Evolutionary conservation across 2,329 filamentous ascomycete species (phyloP).

Genomic region (Alternaria solani): DNA sequence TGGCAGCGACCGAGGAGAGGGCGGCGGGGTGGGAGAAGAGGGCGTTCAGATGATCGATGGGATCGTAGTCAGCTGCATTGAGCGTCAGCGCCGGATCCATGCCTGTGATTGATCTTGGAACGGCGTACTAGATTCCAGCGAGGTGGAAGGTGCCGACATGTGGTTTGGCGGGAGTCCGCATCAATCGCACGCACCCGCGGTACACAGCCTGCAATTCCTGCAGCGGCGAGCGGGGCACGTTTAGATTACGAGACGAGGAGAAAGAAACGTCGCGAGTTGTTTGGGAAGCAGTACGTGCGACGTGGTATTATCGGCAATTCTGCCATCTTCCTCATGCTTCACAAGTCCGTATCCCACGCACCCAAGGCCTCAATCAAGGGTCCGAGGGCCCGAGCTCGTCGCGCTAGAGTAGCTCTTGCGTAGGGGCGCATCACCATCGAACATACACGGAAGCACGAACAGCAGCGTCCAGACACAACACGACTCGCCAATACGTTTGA

Average conservation of each 20-base stretch:
- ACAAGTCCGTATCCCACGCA: conserved; percentile 8
- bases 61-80: conserved; percentile 81
- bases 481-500: background rate
- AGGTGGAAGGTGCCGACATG: conserved; percentile 49
- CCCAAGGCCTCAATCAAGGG: conserved; percentile 11
- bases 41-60: conserved; percentile 89
- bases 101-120: conserved; percentile 15
- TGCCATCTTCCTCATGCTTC: conserved; percentile 25
- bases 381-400: conserved; percentile 22
- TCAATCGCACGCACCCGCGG: conserved; percentile 43
- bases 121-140: conserved; percentile 50
- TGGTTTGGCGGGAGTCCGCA: conserved; percentile 45
- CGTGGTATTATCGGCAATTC: conserved; percentile 15
- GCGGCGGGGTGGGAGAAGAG: conserved; percentile 92
- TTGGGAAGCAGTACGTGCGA: conserved; percentile 7
- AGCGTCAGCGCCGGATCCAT: conserved; percentile 34
- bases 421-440: background rate
- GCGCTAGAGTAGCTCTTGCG: conserved; percentile 13
- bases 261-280: background rate
- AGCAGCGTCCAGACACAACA: background rate
- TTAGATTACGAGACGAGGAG: background rate
- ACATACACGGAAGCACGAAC: conserved; percentile 14
- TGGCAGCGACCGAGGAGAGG: conserved; percentile 76
- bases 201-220: conserved; percentile 30
- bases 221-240: background rate